Conservation (phyloP, 768 basidiomycete species). For the Boletellus ananiceps region DNA sequence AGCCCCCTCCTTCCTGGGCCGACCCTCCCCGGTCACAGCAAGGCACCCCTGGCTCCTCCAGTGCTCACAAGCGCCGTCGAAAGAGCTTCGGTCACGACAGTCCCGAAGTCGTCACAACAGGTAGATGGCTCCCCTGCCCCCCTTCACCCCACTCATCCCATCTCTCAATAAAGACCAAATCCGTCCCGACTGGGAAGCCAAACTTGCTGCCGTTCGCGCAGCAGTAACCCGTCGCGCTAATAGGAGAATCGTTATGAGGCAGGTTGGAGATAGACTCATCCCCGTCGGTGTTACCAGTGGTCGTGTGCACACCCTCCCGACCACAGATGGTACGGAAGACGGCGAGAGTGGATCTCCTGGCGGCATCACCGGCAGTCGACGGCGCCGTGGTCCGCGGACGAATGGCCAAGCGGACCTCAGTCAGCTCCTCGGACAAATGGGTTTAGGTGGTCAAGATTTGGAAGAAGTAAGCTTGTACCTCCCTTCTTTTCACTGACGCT, state of each 20-base stretch:
- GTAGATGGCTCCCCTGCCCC: conserved; percentile 38
- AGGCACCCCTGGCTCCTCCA: conserved; percentile 34
- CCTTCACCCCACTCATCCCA: conserved; percentile 8
- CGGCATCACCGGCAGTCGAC: conserved; percentile 43
- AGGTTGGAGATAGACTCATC: conserved; percentile 94
- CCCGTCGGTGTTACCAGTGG: conserved; percentile 95
- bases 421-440: conserved; percentile 57
- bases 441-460: conserved; percentile 79
- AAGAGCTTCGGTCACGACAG: conserved; percentile 86
- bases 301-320: conserved; percentile 61
- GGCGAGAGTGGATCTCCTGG: conserved; percentile 31
- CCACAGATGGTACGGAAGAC: conserved; percentile 51
- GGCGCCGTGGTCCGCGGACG: conserved; percentile 54
- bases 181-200: conserved; percentile 97
- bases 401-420: conserved; percentile 53
- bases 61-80: conserved; percentile 67
- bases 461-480: conserved; percentile 67
- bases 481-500: conserved; percentile 23
- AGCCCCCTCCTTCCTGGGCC: conserved; percentile 46
- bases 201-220: conserved; percentile 89
- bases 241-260: conserved; percentile 95
- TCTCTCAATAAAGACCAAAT: conserved; percentile 68
- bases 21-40: conserved; percentile 50
- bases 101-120: conserved; percentile 88
- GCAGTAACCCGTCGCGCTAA: conserved; percentile 96